Conservation (phyloP, 371 early-diverging fungal genomes). For the Chytridiales sp. region DNA sequence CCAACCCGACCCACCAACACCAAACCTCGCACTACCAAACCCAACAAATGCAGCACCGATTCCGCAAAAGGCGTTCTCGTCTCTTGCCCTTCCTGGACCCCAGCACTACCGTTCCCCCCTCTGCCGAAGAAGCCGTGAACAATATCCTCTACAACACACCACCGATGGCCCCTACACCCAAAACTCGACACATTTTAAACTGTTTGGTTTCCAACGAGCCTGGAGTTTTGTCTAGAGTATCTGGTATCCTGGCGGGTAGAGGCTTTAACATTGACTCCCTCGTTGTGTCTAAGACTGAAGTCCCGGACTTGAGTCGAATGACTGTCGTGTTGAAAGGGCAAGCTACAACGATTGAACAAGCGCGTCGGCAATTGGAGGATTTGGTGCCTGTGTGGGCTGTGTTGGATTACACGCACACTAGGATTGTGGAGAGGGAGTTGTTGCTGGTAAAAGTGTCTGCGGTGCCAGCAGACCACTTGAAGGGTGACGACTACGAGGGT, state of each 20-base stretch:
- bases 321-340: slow-evolving; percentile 91
- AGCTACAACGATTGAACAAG: slow-evolving; percentile 84
- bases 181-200: slow-evolving; percentile 81
- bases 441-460: slow-evolving; percentile 90
- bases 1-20: too few species aligned
- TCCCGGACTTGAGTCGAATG: slow-evolving; percentile 89
- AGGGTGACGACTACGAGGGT: slow-evolving; percentile 3
- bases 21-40: too few species aligned
- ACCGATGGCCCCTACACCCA: slow-evolving; percentile 45
- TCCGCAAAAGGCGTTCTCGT: slow-evolving; percentile 8
- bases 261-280: slow-evolving; percentile 96
- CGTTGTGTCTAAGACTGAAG: slow-evolving; percentile 93
- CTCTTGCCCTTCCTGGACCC: slow-evolving; percentile 17
- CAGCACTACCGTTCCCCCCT: slow-evolving; percentile 27
- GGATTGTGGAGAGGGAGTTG: slow-evolving; percentile 87
- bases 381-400: slow-evolving; percentile 96
- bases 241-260: slow-evolving; percentile 88
- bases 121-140: slow-evolving; percentile 51
- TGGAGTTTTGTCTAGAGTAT: slow-evolving; percentile 89
- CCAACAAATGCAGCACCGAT: too few species aligned
- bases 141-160: slow-evolving; percentile 90
- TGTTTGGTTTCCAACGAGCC: slow-evolving; percentile 95
- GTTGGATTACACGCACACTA: slow-evolving; percentile 80
- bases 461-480: slow-evolving; percentile 58
- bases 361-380: slow-evolving; percentile 90